Evolutionary conservation across 495 filamentous ascomycete species (phyloP).

Genomic region (Penicillium flavigenum): DNA sequence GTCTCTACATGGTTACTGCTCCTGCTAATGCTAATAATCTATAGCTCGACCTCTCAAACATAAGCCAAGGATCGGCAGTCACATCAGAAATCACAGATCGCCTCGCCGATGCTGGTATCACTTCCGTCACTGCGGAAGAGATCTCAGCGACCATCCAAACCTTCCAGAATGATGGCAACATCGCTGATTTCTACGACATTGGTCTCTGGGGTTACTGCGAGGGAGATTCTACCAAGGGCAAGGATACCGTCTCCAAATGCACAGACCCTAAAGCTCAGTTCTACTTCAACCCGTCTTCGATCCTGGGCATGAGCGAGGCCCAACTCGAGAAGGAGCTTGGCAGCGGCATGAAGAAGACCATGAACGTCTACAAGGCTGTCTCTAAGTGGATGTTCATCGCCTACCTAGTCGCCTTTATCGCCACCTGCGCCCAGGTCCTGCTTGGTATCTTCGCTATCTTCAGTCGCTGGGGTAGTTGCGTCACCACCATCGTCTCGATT

Average conservation of each 20-base stretch:
- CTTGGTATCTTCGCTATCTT: constrained; percentile 69
- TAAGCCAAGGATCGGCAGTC: constrained; percentile 31
- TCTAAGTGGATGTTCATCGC: constrained; percentile 78
- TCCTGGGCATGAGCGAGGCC: constrained; percentile 61
- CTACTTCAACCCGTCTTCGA: constrained; percentile 69
- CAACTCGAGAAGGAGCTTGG: constrained; percentile 59
- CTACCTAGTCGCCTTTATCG: constrained; percentile 66
- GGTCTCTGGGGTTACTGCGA: constrained; percentile 87
- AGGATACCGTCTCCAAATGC: constrained; percentile 48
- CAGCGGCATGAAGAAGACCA: constrained; percentile 57
- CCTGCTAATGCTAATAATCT: constrained; percentile 17
- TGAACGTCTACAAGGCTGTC: constrained; percentile 69
- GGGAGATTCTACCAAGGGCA: constrained; percentile 53
- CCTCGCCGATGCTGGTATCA: constrained; percentile 29
- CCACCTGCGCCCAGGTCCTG: constrained; percentile 66
- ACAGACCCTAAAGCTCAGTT: constrained; percentile 61
- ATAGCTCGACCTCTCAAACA: constrained; percentile 42
- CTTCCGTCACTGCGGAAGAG: constrained; percentile 32
- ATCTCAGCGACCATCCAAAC: constrained; percentile 33
- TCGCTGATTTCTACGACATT: constrained; percentile 78
- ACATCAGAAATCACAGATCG: constrained; percentile 25
- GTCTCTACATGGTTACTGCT: neutral
- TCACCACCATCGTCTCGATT: constrained; percentile 72
- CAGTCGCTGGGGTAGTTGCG: constrained; percentile 67
- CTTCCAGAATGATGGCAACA: constrained; percentile 49